These are phyloP conservation scores for Triadica sebifera DNA, from an alignment of 345 rosid genomes.

Conservation along the genomic window DNA sequence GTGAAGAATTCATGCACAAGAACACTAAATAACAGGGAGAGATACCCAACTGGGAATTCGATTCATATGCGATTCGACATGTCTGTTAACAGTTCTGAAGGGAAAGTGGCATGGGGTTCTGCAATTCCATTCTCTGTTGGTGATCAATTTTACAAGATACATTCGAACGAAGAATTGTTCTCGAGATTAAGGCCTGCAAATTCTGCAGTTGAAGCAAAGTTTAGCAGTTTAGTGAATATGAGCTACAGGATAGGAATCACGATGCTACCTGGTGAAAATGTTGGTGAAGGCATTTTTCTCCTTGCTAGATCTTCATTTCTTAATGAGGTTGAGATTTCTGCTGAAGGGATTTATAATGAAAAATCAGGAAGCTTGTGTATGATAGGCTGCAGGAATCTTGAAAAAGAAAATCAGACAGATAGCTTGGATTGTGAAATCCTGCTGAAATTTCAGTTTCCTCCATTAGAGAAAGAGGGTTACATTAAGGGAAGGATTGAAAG, in stretches of 20 bases:
- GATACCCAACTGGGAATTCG: background rate
- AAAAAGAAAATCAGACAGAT: background rate
- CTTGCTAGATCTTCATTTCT: background rate
- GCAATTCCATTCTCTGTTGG: background rate
- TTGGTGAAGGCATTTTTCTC: background rate
- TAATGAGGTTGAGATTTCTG: slow-evolving; percentile 1
- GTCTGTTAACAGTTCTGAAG: background rate
- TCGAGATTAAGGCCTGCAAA: background rate
- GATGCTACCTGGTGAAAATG: background rate
- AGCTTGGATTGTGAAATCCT: slow-evolving; percentile 10
- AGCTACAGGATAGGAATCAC: background rate
- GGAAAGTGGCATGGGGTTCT: background rate
- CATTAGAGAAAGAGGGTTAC: background rate
- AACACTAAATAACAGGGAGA: background rate
- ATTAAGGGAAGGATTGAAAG: slow-evolving; percentile 14
- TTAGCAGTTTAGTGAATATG: background rate
- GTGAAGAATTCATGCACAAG: background rate
- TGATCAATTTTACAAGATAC: background rate
- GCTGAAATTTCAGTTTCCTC: slow-evolving; percentile 14
- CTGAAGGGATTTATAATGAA: slow-evolving; percentile 7
- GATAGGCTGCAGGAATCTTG: slow-evolving; percentile 7
- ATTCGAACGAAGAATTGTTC: background rate
- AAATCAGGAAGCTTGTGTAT: slow-evolving; percentile 6
- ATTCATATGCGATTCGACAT: slow-evolving; percentile 5
- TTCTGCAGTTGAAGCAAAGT: background rate